A percentile compares a stretch with the other conserved stretches of the same genome.
Evolutionary conservation across 192 early-diverging fungal species (phyloP).

Genomic region (Podila epicladia): DNA sequence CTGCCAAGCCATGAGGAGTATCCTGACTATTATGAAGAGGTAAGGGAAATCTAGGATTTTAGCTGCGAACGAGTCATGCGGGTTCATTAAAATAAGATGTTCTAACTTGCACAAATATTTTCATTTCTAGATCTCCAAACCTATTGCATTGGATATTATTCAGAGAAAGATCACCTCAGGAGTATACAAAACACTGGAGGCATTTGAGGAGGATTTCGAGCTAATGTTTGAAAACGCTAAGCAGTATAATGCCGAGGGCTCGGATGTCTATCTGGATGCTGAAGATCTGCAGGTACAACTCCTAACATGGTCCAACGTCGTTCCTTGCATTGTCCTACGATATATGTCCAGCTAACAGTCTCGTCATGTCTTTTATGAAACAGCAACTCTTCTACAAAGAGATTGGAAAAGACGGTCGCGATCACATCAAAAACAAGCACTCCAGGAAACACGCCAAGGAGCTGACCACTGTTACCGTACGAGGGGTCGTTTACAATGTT

Average conservation of each 20-base stretch:
- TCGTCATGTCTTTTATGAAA: not conserved
- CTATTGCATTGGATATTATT: slow-evolving; percentile 35
- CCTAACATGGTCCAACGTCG: too few relatives aligned
- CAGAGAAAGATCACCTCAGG: slow-evolving; percentile 68
- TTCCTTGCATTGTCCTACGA: too few relatives aligned
- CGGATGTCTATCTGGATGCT: slow-evolving; percentile 87
- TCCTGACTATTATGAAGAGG: slow-evolving; percentile 89
- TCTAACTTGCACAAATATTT: not conserved
- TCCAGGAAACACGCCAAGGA: slow-evolving; percentile 32
- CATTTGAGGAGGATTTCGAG: slow-evolving; percentile 81
- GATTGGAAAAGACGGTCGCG: slow-evolving; percentile 36
- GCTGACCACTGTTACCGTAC: slow-evolving; percentile 6
- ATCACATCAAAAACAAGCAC: slow-evolving; percentile 18
- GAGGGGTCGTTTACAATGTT: slow-evolving; percentile 27
- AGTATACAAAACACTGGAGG: slow-evolving; percentile 67
- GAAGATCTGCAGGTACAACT: slow-evolving; percentile 56
- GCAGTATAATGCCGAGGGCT: slow-evolving; percentile 89
- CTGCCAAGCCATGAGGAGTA: slow-evolving; percentile 76
- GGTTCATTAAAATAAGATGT: not conserved
- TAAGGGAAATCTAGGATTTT: slow-evolving; percentile 28
- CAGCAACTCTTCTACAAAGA: slow-evolving; percentile 48
- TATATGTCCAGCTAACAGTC: too few relatives aligned
- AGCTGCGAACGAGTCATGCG: too few relatives aligned
- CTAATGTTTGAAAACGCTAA: slow-evolving; percentile 92
- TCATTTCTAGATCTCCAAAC: slow-evolving; percentile 2